Evolutionary conservation across 2,329 filamentous ascomycete species (phyloP), one percentile per base, ranked within the genome.

Genomic region (Sclerotinia minor): DNA sequence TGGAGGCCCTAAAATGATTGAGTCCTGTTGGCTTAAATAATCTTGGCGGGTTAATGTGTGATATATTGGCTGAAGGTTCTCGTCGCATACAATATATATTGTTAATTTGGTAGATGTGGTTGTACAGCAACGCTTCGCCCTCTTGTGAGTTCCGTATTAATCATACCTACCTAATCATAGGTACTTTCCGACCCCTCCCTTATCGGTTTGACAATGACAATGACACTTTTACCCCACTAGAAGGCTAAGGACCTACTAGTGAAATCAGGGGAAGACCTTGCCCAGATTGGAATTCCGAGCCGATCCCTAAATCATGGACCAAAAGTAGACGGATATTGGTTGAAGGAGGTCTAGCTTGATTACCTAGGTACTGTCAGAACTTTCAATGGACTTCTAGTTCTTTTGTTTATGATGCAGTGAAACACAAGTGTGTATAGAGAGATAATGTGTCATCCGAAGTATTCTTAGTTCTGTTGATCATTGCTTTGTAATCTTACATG

Each of bases 61-160:
- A 50, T 64, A 44, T 54, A 55, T 55, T 47, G 54, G 44, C 17
- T 44, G 64, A 41, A 38, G 24, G 54, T 66, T 66, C 54, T 60
- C 55, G 64, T 66, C 64, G 45, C 64, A 66, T 66, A 21, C 24
- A 60, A 41, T 24, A 50, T 50, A 61, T 61, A 50, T 45, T 44
- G 19, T 15, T 44, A 61, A 49, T 26, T 61, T 50, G 45, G 21
- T 21, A 38, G 59, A 63, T 50, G 59, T 50, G 26, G 65, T 67
- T 19, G 45, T 53, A 53, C 57, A 54, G 32, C 35, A 67, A 66
- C 64, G 64, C 64, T 66, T 60, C 64, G 26, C 61, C 21, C 57
- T 54, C 35, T 63, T 21, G 47, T 35, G 41, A 35, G 24, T 65
- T 5, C 13, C 9, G 38, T 47, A 57, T 54, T 64, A 49, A 49